Percentiles rank a stretch among this genome's conserved stretches.
Evolutionary conservation across 2,329 filamentous ascomycete species (phyloP).

Genomic region (Aspergillus niger): DNA sequence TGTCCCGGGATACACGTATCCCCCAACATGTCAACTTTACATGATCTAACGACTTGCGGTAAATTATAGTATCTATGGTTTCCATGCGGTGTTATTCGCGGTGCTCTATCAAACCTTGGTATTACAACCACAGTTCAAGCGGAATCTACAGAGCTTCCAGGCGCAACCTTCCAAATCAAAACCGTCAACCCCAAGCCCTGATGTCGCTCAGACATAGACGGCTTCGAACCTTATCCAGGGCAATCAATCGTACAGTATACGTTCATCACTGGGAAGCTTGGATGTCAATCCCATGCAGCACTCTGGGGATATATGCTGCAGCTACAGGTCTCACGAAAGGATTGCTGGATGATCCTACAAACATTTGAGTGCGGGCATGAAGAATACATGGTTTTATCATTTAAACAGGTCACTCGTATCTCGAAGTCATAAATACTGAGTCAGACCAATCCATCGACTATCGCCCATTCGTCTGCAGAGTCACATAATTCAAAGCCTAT

Average conservation of each 20-base stretch:
- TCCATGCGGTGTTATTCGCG: constrained; percentile 87
- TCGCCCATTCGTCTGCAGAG: constrained; percentile 30
- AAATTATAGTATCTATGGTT: constrained; percentile 80
- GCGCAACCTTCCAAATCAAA: constrained; percentile 94
- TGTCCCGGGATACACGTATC: not conserved
- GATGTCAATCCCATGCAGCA: not conserved
- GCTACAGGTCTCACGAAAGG: not conserved
- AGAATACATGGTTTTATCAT: constrained; percentile 12
- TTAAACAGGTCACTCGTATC: constrained; percentile 22
- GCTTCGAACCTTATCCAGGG: not conserved
- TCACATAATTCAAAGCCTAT: constrained; percentile 48
- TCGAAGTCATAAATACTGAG: constrained; percentile 14
- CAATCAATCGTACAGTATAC: not conserved
- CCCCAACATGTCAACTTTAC: not conserved
- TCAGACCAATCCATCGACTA: constrained; percentile 21
- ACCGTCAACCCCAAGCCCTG: constrained; percentile 69
- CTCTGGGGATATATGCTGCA: not conserved
- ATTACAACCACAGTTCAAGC: constrained; percentile 90
- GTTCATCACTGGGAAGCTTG: not conserved
- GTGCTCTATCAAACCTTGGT: constrained; percentile 87
- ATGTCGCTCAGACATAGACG: constrained; percentile 20
- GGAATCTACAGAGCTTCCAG: constrained; percentile 82
- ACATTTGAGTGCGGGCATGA: not conserved
- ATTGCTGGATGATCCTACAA: not conserved
- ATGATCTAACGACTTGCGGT: constrained; percentile 6